Evolutionary conservation across 2,329 filamentous ascomycete species (phyloP).

Genomic region (Dactylellina drechsleri): DNA sequence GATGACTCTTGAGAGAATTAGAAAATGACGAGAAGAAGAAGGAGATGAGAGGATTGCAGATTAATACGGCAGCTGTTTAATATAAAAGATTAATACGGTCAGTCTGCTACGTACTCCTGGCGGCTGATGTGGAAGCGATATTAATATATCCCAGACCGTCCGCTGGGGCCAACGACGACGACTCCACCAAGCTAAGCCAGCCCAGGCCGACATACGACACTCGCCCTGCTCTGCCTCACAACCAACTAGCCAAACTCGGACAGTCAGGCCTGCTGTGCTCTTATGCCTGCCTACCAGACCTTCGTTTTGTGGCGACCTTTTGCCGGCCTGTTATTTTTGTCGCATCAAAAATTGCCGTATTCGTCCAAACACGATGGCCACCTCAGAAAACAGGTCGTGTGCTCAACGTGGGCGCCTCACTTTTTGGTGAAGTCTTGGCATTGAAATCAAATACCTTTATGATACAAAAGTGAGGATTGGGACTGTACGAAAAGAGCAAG

Average conservation of each 20-base stretch:
- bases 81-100: too few relatives aligned
- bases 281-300: too few relatives aligned
- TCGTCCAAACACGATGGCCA: constrained; percentile 19
- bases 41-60: background rate
- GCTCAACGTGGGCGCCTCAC: constrained; percentile 16
- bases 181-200: constrained; percentile 18
- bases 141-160: constrained; percentile 36
- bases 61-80: constrained; percentile 7
- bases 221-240: constrained; percentile 40
- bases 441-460: constrained; percentile 1
- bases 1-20: too few relatives aligned
- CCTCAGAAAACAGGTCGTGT: constrained; percentile 3
- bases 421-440: constrained; percentile 26
- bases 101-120: constrained; percentile 19
- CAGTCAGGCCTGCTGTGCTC: background rate
- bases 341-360: constrained; percentile 18
- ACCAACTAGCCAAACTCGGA: constrained; percentile 9
- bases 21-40: too few relatives aligned
- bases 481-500: background rate
- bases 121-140: constrained; percentile 50
- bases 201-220: constrained; percentile 38
- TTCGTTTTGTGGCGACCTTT: too few relatives aligned
- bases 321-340: constrained; percentile 8
- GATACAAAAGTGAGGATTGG: background rate
- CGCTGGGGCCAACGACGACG: constrained; percentile 20